Evolutionary conservation across 768 basidiomycete species (phyloP), one percentile per base, ranked within the genome.

Genomic region (Suillus tomentosus): DNA sequence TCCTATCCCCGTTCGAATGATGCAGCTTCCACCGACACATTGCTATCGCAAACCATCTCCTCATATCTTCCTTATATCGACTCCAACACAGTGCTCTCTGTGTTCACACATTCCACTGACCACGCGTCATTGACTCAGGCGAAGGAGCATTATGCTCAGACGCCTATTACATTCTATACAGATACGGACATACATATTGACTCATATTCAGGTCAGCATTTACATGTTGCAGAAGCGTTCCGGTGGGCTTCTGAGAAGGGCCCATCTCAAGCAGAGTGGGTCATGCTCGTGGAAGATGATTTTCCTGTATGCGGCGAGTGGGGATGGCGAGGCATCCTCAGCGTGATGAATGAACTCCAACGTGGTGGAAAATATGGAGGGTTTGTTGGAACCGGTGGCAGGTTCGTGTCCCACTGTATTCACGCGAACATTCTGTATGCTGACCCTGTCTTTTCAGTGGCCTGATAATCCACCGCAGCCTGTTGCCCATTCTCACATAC

Each of bases 271-370:
- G 73, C 78, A 15, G 79, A 81, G 62, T 81, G 79, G 79, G 65
- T 81, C 5, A 80, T 80, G 77, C 70, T 81, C 14, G 70, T 79
- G 36, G 80, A 81, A 61, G 80, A 82, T 65, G 80, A 82, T 65
- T 81, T 81, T 54, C 80, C 80, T 0, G 51, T 81, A 22, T 81
- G 79, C 37, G 76, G 73, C 17, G 73, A 73, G 7, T 74, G 76
- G 67, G 78, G 79, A 27, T 76, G 75, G 74, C 57, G 71, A 9
- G 77, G 74, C 0, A 48, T 81, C 3, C 65, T 69, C 6, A 69
- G 64, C 40, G 77, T 77, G 51, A 76, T 80, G 75, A 68, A 67
- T 17, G 68, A 71, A 34, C 66, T 81, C 51, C 68, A 76, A 51
- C 63, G 19, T 11, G 68, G 63, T 9, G 70, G 74, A 56, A 66